These are phyloP conservation scores for Domatiomyces catenatus DNA, from an alignment of 2,329 filamentous ascomycete species.

Conservation along the genomic window DNA sequence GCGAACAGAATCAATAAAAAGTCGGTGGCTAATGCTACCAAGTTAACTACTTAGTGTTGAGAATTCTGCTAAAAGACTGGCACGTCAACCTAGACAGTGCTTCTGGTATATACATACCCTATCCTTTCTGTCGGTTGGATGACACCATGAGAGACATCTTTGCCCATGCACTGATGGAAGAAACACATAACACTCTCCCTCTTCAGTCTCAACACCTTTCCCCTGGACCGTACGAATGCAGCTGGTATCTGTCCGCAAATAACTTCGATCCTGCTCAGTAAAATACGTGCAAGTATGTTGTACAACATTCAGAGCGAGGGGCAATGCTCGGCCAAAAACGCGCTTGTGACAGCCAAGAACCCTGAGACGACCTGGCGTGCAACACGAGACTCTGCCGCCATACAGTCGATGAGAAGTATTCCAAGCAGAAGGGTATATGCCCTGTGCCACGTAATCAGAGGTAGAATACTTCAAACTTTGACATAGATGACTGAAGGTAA, in stretches of 20 bases:
- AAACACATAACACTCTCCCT: background rate
- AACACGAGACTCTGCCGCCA: background rate
- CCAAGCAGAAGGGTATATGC: constrained; percentile 15
- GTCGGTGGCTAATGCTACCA: background rate
- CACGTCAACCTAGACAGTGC: background rate
- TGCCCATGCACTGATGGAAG: background rate
- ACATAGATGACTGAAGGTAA: constrained; percentile 15
- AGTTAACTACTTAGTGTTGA: background rate
- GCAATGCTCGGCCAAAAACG: background rate
- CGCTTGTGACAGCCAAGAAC: background rate
- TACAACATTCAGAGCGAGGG: background rate
- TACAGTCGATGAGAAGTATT: constrained; percentile 10
- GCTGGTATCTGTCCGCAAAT: background rate
- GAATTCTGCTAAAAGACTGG: background rate
- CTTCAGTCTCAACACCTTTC: background rate
- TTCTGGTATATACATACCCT: background rate
- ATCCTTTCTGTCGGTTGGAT: background rate
- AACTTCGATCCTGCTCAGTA: background rate
- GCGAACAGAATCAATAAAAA: background rate
- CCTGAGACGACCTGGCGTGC: background rate
- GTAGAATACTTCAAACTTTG: constrained; percentile 16
- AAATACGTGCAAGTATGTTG: background rate
- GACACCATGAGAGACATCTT: background rate
- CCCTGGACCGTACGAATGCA: background rate
- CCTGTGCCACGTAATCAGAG: constrained; percentile 12